Percentiles rank a stretch among this genome's conserved stretches.
These are phyloP conservation scores for Halophytophthora polymorphica DNA, from an alignment of 352 stramenopile genomes.

Conservation along the genomic window DNA sequence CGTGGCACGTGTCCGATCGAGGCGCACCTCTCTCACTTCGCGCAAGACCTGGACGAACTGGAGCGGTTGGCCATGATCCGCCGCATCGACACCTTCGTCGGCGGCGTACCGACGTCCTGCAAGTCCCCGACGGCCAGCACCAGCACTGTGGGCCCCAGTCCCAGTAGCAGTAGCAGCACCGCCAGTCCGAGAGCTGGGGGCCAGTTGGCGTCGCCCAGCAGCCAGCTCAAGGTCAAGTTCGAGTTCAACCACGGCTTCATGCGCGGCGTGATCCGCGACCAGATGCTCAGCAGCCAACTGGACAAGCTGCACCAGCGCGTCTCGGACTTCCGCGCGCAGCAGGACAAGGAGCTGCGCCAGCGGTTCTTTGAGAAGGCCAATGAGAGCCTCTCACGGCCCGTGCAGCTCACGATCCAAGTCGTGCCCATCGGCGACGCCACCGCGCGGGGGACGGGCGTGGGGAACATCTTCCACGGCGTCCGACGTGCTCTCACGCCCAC, in stretches of 20 bases:
- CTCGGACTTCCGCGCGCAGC: constrained; percentile 64
- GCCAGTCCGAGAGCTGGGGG: constrained; percentile 8
- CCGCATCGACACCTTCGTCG: constrained; percentile 74
- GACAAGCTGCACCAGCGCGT: constrained; percentile 78
- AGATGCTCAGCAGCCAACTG: constrained; percentile 79
- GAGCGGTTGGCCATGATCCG: constrained; percentile 77
- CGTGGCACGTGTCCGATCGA: constrained; percentile 68
- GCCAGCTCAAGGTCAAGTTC: constrained; percentile 72
- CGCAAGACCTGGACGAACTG: constrained; percentile 67
- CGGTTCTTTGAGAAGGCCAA: constrained; percentile 77
- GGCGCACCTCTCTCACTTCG: constrained; percentile 62
- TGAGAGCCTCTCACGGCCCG: constrained; percentile 41
- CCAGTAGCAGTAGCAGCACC: background rate
- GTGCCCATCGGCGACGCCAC: background rate
- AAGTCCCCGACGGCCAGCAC: constrained; percentile 13
- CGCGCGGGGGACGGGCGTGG: constrained; percentile 14
- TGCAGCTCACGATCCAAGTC: constrained; percentile 29
- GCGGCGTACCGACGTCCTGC: constrained; percentile 39
- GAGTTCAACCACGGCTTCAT: constrained; percentile 87
- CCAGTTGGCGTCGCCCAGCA: constrained; percentile 22
- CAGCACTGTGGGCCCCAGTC: background rate
- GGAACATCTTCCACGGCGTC: constrained; percentile 9
- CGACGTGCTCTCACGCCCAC: constrained; percentile 37
- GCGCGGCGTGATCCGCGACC: constrained; percentile 74
- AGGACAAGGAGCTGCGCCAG: constrained; percentile 73